Evolutionary conservation across 139 green algal genomes (phyloP).

Genomic region (Bryopsis sp.): DNA sequence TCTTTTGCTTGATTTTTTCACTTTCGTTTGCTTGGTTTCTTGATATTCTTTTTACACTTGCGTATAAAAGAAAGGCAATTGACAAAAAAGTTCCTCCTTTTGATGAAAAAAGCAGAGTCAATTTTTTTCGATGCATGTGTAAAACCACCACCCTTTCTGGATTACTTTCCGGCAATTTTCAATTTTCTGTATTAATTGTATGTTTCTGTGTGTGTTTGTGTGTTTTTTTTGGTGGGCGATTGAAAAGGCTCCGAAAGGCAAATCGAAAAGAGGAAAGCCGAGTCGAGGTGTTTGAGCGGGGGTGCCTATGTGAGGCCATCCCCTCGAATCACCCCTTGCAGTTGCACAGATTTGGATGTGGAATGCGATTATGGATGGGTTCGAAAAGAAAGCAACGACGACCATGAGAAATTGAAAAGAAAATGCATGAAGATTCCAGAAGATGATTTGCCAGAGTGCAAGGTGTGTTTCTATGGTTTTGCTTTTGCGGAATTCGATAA

Average conservation of each 20-base stretch:
- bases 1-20: neutral
- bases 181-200: neutral
- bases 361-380: slow-evolving; percentile 77
- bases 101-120: neutral
- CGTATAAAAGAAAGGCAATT: neutral
- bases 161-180: neutral
- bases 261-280: slow-evolving; percentile 27
- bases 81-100: neutral
- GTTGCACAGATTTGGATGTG: slow-evolving; percentile 42
- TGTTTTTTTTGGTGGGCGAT: neutral
- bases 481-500: no score
- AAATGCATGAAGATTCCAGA: no score
- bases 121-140: neutral
- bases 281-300: slow-evolving; percentile 56
- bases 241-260: neutral
- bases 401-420: no score
- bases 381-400: no score
- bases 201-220: neutral
- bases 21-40: neutral
- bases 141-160: neutral
- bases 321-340: slow-evolving; percentile 31
- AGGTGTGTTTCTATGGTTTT: no score
- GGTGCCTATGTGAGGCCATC: slow-evolving; percentile 32
- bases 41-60: neutral
- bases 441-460: no score